Evolutionary conservation across 805 yeast species (phyloP).

Genomic region (Lipomyces sp.): DNA sequence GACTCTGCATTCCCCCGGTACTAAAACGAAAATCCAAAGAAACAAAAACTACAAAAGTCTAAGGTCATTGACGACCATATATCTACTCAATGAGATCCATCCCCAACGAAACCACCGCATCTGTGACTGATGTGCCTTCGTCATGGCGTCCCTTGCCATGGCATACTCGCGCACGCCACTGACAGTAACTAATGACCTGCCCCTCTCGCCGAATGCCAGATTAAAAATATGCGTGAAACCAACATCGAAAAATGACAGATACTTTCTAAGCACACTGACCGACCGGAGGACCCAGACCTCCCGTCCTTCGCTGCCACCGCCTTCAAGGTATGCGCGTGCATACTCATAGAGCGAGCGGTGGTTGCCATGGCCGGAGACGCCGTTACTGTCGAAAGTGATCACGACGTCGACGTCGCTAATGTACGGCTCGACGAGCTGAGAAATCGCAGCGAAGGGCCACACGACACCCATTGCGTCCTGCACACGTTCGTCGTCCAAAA

Average conservation of each 20-base stretch:
- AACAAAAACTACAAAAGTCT: not conserved
- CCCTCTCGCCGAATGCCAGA: constrained; percentile 11
- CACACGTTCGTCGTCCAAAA: constrained; percentile 51
- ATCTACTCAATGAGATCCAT: constrained; percentile 76
- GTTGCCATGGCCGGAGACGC: constrained; percentile 86
- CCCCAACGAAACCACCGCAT: constrained; percentile 94
- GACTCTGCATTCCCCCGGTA: constrained; percentile 65
- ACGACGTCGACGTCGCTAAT: constrained; percentile 41
- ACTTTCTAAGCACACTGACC: constrained; percentile 41
- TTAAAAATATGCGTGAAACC: constrained; percentile 30
- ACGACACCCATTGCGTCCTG: constrained; percentile 63
- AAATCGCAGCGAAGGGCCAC: constrained; percentile 58
- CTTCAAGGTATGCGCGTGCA: constrained; percentile 33
- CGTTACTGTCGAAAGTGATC: constrained; percentile 75
- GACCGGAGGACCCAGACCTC: constrained; percentile 36
- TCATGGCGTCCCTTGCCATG: constrained; percentile 64
- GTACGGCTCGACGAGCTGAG: constrained; percentile 39
- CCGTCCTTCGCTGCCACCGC: constrained; percentile 25
- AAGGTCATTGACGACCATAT: constrained; percentile 72
- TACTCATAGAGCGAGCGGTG: constrained; percentile 66
- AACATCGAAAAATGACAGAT: constrained; percentile 38
- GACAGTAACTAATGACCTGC: constrained; percentile 30
- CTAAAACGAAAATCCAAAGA: constrained; percentile 34
- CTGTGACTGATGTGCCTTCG: constrained; percentile 77
- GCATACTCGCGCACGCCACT: constrained; percentile 33